Evolutionary conservation across 2,329 filamentous ascomycete genomes (phyloP).

Genomic region (Lasiodiplodia hormozganensis): DNA sequence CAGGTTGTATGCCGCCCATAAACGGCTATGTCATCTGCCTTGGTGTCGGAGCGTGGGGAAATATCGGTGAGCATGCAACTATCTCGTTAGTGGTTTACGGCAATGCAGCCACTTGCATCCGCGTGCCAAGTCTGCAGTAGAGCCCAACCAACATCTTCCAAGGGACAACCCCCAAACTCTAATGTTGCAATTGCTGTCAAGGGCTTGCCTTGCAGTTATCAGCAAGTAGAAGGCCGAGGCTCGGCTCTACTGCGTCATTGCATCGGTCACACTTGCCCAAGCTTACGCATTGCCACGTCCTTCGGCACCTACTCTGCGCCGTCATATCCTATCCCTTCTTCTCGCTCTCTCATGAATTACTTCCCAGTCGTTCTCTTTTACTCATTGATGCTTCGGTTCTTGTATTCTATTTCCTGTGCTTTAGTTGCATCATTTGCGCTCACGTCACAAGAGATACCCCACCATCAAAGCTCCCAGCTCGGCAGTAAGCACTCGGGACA

Average conservation of each 20-base stretch:
- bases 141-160: slow-evolving; percentile 7
- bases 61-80: slow-evolving; percentile 21
- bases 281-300: slow-evolving; percentile 16
- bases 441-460: not conserved
- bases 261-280: slow-evolving; percentile 15
- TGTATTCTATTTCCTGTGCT: not conserved
- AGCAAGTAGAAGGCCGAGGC: not conserved
- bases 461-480: not conserved
- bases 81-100: slow-evolving; percentile 17
- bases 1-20: not conserved
- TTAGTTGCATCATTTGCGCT: not conserved
- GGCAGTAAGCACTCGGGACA: not conserved
- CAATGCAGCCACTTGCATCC: slow-evolving; percentile 11
- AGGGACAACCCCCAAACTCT: slow-evolving; percentile 10
- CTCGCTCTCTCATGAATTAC: not conserved
- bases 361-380: slow-evolving; percentile 2
- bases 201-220: slow-evolving; percentile 12
- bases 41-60: slow-evolving; percentile 4
- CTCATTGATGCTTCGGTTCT: not conserved
- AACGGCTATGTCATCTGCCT: slow-evolving; percentile 5
- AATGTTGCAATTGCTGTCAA: not conserved
- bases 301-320: slow-evolving; percentile 6
- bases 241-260: slow-evolving; percentile 18
- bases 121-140: slow-evolving; percentile 6
- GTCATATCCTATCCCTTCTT: not conserved